Base-by-base conservation (phyloP, 495 filamentous ascomycete species). In the Mycothermus thermophilus region DNA sequence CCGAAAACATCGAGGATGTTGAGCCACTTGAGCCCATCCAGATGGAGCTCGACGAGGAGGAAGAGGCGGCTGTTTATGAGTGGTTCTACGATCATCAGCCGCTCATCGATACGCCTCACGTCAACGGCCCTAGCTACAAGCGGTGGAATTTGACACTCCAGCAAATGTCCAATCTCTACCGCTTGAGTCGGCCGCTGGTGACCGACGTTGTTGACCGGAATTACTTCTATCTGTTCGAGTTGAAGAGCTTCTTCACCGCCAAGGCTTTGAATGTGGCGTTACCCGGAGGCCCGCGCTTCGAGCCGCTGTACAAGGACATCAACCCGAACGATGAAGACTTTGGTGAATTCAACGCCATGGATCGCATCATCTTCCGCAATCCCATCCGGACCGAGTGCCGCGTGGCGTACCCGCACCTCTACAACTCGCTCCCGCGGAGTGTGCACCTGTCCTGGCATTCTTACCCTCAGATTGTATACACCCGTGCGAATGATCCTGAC, bases 311-410 rank as follows among this genome's bases (percentile, higher is more conserved):
- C 67, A 99, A 99, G 60, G 92, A 99, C 44, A 84, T 99, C 31
- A 88, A 99, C 52, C 92, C 92, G 20, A 96, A 99, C 48, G 87
- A 96, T 48, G 92, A 99, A 57, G 92, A 99, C 52, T 99, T 99
- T 59, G 90, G 92, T 52, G 92, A 99, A 58, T 99, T 99, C 72
- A 99, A 99, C 48, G 92, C 88, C 29, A 99, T 99, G 51, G 88
- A 96, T 54, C 83, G 92, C 40, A 99, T 99, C 58, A 99, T 99
- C 47, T 99, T 99, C 69, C 80, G 92, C 32, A 75, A 80, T 24
- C 92, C 92, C 3, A 93, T 96, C 46, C 75, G 88, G 34, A 99
- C 88, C 14, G 92, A 99, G 62, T 93, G 92, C 57, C 76, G 87
- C 10, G 92, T 99, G 30, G 82, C 82, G 8, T 95, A 83, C 53